Conservation (phyloP, 495 filamentous ascomycete genomes). For the Penicillium manginii region DNA sequence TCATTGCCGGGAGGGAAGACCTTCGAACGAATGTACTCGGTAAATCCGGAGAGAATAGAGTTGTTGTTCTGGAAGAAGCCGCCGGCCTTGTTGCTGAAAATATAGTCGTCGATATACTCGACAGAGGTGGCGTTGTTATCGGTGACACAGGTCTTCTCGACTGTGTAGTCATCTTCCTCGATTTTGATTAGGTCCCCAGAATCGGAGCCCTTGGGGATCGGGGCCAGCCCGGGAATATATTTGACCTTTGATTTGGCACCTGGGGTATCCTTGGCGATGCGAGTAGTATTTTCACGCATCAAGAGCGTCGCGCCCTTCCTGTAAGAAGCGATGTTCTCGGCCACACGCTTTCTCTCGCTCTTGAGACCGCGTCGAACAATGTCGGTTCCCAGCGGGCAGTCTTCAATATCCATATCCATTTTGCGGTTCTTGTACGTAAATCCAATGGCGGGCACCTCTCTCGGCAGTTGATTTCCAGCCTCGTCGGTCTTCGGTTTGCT, state of each 20-base stretch:
- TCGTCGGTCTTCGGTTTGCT: conserved; percentile 41
- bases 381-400: conserved; percentile 93
- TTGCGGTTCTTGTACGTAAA: conserved; percentile 80
- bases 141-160: conserved; percentile 84
- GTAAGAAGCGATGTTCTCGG: conserved; percentile 70
- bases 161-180: conserved; percentile 55
- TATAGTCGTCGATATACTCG: conserved; percentile 84
- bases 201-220: conserved; percentile 28
- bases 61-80: conserved; percentile 99
- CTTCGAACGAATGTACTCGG: conserved; percentile 83
- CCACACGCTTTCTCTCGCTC: conserved; percentile 71
- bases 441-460: conserved; percentile 76
- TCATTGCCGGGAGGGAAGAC: conserved; percentile 56
- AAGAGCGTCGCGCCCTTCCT: conserved; percentile 84
- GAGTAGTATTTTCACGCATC: conserved; percentile 80
- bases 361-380: conserved; percentile 76
- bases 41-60: conserved; percentile 91
- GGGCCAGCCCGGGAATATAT: conserved; percentile 18
- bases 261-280: conserved; percentile 57
- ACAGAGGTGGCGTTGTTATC: conserved; percentile 77
- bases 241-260: conserved; percentile 17
- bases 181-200: conserved; percentile 40
- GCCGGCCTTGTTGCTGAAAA: conserved; percentile 88
- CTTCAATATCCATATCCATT: conserved; percentile 87
- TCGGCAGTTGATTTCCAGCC: conserved; percentile 41